phyloP scores from a whole-genome alignment of 306 rosid genomes.

The Acacia melanoxylon region DNA sequence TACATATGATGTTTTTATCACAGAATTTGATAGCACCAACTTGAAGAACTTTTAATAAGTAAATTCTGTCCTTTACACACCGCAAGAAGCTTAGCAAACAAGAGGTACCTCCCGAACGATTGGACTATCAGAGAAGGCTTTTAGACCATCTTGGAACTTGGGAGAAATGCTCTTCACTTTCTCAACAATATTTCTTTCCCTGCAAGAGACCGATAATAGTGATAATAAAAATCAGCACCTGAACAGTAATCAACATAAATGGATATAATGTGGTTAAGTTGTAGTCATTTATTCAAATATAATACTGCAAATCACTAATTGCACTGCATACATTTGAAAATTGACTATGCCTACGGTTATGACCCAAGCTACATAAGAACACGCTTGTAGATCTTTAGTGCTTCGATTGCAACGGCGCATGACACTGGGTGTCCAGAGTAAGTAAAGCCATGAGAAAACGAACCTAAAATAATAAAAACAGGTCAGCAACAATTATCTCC shows the following conservation, averaged over 20 bases:
- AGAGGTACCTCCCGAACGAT: slow-evolving; percentile 83
- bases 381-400: slow-evolving; percentile 86
- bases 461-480: slow-evolving; percentile 38
- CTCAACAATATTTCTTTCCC: slow-evolving; percentile 81
- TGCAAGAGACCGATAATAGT: slow-evolving; percentile 37
- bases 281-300: background rate
- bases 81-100: slow-evolving; percentile 24
- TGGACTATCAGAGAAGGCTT: slow-evolving; percentile 77
- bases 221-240: slow-evolving; percentile 19
- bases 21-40: background rate
- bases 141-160: slow-evolving; percentile 83
- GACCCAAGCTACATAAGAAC: slow-evolving; percentile 35
- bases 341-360: background rate
- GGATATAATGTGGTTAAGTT: background rate
- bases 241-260: background rate
- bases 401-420: slow-evolving; percentile 90
- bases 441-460: slow-evolving; percentile 89
- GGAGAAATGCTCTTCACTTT: slow-evolving; percentile 59
- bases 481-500: slow-evolving; percentile 22
- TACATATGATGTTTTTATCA: background rate
- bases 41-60: background rate
- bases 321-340: background rate
- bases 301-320: background rate
- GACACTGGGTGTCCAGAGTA: slow-evolving; percentile 91
- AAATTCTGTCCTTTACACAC: background rate